phyloP scores from a whole-genome alignment of 106 monocot genomes.

The Acanthochlamys bracteata region DNA sequence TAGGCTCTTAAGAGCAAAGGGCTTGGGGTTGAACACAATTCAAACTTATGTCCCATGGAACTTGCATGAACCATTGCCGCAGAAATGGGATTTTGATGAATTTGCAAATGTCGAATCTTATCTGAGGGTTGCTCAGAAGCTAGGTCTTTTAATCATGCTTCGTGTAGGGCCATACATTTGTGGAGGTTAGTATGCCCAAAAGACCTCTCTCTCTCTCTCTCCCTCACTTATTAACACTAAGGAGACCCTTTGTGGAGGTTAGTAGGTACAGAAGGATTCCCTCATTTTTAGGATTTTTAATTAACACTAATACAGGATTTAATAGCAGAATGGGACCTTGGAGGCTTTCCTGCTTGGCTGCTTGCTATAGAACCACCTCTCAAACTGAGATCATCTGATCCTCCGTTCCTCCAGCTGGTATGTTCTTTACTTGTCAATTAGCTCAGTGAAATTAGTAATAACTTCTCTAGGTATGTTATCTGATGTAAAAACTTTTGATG shows the following conservation, averaged over 20 bases:
- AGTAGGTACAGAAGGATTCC: no score
- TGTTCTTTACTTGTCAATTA: background rate
- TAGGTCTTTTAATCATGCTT: conserved; percentile 89
- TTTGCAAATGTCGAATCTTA: conserved; percentile 69
- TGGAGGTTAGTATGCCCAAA: conserved; percentile 37
- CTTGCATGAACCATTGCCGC: conserved; percentile 72
- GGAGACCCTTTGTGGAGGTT: no score
- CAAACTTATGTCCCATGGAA: conserved; percentile 99
- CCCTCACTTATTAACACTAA: no score
- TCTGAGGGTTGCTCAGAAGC: conserved; percentile 62
- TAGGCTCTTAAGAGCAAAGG: conserved; percentile 81
- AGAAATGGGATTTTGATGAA: conserved; percentile 74
- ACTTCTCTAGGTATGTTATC: no score
- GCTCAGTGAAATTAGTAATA: no score
- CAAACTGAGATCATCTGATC: conserved; percentile 84
- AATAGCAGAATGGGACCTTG: conserved; percentile 89
- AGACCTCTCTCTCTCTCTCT: no score
- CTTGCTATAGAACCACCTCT: conserved; percentile 74
- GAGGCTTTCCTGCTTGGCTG: conserved; percentile 97
- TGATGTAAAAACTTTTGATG: no score
- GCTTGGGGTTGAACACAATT: conserved; percentile 88
- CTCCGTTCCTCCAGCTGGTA: conserved; percentile 72
- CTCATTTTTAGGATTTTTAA: no score
- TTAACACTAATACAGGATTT: background rate
- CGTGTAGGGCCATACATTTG: conserved; percentile 95